Evolutionary conservation across 2,329 filamentous ascomycete species (phyloP), one percentile per base, ranked within the genome.

Genomic region (Aspergillus texensis): DNA sequence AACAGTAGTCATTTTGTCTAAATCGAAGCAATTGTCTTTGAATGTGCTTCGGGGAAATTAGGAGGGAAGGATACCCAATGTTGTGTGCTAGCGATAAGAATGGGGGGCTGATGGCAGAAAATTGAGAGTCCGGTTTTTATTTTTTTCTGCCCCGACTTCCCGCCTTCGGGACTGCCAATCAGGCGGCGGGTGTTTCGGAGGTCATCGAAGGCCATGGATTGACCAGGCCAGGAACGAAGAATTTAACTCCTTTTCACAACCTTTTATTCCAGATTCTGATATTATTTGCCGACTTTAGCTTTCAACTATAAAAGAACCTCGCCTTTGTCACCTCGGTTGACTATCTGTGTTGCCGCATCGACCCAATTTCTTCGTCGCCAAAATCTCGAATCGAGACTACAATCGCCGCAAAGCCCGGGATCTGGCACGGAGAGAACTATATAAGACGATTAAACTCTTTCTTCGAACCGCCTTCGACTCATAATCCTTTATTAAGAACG

Each of bases 1-100:
- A 41, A 87, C 83, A 66, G 88, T 81, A 75, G 90, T 86, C 91
- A 94, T 94, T 71, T 71, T 82, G 62, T 55, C 61, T 57, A 55
- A 68, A 61, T 32, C 48, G 57, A 66, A 66, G 64, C 36, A 48
- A 41, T 34, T 53, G 34, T 57, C 54, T 61, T 55, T 55, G 30
- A 4, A 32, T 34, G 48, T 52, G 48, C 48, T 52, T 32, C 48
- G 48, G 28, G 10, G 54, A 50, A 41, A 34, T 46, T 30, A 24
- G 28, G 28, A 32, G 48, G 48, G 48, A 52, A 34, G 12, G 28
- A 21, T 32, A 52, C 48, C 48, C 48, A 55, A 53, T 16, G 57
- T 65, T 63, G 67, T 68, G 67, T 62, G 68, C 60, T 48, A 39
- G 58, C 28, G 46, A 60, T 52, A 60, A 60, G 56, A 61, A 58